phyloP scores from a whole-genome alignment of 495 filamentous ascomycete genomes.

The Apiosordaria backusii region DNA sequence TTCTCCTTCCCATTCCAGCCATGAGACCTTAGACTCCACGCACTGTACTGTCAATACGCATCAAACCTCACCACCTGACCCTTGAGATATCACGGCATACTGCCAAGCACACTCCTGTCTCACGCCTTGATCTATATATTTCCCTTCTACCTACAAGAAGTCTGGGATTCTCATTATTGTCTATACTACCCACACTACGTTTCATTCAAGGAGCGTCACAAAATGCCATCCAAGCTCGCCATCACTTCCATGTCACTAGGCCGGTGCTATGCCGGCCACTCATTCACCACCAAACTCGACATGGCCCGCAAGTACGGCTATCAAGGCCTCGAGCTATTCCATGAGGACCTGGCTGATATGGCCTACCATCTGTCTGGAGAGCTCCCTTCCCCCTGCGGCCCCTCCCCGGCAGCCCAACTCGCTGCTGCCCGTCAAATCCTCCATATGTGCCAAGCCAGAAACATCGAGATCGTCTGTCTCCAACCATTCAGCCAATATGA shows the following conservation, averaged over 20 bases:
- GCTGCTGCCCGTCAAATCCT: conserved; percentile 57
- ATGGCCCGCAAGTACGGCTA: conserved; percentile 63
- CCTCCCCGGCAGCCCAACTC: conserved; percentile 45
- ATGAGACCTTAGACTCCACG: neutral
- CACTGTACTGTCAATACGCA: too few relatives aligned
- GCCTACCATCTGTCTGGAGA: conserved; percentile 36
- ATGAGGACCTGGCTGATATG: conserved; percentile 69
- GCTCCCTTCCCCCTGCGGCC: conserved; percentile 26
- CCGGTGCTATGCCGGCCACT: conserved; percentile 52
- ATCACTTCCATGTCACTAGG: conserved; percentile 75
- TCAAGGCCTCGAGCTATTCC: conserved; percentile 72
- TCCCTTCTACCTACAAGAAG: neutral
- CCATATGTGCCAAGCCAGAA: conserved; percentile 53
- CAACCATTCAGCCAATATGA: conserved; percentile 82
- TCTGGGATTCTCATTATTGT: neutral
- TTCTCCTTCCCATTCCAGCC: neutral
- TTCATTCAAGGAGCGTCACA: neutral
- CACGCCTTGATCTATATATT: neutral
- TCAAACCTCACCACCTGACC: too few relatives aligned
- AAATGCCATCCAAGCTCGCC: conserved; percentile 43
- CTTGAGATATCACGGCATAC: too few relatives aligned
- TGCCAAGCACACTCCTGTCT: too few relatives aligned
- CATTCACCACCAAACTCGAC: conserved; percentile 61
- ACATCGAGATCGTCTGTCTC: conserved; percentile 63
- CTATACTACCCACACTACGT: neutral